Evolutionary conservation across 495 filamentous ascomycete species (phyloP), one percentile per base, ranked within the genome.

Genomic region (Penicillium simplicissimum): DNA sequence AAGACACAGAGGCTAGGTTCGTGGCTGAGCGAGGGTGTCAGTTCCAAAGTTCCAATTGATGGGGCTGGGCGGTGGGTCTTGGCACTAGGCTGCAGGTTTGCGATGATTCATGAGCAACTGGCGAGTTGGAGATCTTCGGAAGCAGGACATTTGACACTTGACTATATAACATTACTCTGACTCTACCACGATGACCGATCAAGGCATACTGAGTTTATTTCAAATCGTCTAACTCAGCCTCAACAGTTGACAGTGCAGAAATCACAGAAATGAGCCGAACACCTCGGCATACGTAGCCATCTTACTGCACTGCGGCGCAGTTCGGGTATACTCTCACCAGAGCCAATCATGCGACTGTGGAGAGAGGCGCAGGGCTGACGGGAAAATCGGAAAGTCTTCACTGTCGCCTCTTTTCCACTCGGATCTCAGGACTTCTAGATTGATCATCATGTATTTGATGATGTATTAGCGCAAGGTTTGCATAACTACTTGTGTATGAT

Each of bases 31-130:
- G 45, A 48, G 58, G 23, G 45, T 8, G 45, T 31, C n/a, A 14
- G 58, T 19, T 31, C 6, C 28, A 5, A 31, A 31, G 55, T 3
- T 47, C 55, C 23, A 52, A 54, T 54, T 38, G 14, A 55, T 62
- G 64, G 57, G 64, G 64, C 60, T 67, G 60, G 47, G 62, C 38
- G 43, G 51, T 42, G 34, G 52, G 52, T 56, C 57, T 66, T 61
- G 64, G 57, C 57, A 55, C 51, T 67, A 67, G 65, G 65, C 65
- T 67, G 58, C 65, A 58, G 37, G 58, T 58, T 65, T 66, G 57
- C 47, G 58, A 65, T 65, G 63, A 65, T 61, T 60, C 58, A 65
- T 65, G 38, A 34, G 23, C 21, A 31, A 28, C 28, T 19, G 4
- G 15, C 8, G 19, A 23, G 17, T 21, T 8, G 19, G 42, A 45